Conservation (phyloP, 345 rosid species). For the Linum usitatissimum region DNA sequence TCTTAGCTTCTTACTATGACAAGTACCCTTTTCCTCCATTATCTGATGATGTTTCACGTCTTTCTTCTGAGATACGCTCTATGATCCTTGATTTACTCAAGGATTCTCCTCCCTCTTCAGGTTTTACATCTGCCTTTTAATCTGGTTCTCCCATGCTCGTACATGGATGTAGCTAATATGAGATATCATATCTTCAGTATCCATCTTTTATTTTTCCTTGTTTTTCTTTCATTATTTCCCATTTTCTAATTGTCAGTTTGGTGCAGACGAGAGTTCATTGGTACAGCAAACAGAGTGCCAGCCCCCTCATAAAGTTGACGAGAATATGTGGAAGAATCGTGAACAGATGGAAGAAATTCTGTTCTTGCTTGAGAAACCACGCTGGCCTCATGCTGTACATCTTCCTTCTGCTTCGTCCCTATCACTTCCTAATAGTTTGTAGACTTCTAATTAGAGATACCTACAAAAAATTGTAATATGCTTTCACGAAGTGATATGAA, state of each 20-base stretch:
- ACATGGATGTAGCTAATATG: background rate
- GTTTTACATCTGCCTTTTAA: conserved; percentile 19
- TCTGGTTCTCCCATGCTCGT: background rate
- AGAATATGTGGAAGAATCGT: conserved; percentile 95
- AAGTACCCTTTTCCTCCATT: conserved; percentile 62
- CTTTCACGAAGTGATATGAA: background rate
- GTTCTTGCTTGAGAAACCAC: conserved; percentile 53
- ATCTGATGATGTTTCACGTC: conserved; percentile 53
- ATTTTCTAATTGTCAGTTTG: background rate
- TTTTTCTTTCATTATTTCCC: background rate
- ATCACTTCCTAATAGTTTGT: background rate
- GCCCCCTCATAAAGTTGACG: conserved; percentile 86
- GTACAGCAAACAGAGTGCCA: conserved; percentile 45
- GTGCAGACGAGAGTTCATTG: conserved; percentile 43
- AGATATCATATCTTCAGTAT: background rate
- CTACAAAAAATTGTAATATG: background rate
- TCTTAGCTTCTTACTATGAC: conserved; percentile 72
- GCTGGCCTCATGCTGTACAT: conserved; percentile 55
- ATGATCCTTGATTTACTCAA: conserved; percentile 40
- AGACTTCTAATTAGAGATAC: background rate
- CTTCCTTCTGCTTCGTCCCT: background rate
- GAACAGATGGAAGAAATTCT: conserved; percentile 82
- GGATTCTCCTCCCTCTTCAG: conserved; percentile 47
- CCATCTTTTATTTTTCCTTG: background rate
- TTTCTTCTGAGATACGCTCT: conserved; percentile 55